These are phyloP conservation scores for Closterium sp. DNA, from an alignment of 139 green algal genomes.

Conservation along the genomic window DNA sequence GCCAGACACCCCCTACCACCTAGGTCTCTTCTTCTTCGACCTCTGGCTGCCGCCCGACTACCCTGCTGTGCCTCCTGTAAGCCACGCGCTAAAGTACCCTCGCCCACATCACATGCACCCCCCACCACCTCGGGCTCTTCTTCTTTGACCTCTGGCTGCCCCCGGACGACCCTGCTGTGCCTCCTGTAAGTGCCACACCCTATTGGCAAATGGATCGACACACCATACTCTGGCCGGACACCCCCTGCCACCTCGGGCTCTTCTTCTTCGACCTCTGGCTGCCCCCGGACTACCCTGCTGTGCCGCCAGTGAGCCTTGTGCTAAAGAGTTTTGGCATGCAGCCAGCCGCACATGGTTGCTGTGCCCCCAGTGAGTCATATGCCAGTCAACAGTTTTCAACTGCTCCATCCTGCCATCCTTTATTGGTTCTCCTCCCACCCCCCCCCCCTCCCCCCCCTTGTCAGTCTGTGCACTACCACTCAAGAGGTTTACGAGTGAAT, in stretches of 20 bases:
- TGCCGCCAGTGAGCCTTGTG: constrained; percentile 53
- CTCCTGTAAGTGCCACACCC: constrained; percentile 41
- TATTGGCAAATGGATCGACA: too few species aligned
- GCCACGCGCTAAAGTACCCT: too few species aligned
- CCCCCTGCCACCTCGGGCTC: constrained; percentile 15
- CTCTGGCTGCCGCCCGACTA: constrained; percentile 56
- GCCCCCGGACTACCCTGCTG: constrained; percentile 52
- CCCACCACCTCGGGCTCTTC: constrained; percentile 63
- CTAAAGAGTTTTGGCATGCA: too few species aligned
- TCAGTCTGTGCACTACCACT: constrained; percentile 54
- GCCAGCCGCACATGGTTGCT: too few species aligned
- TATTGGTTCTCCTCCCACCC: not conserved
- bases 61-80: constrained; percentile 51
- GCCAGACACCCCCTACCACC: constrained; percentile 60
- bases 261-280: constrained; percentile 66
- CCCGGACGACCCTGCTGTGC: constrained; percentile 48
- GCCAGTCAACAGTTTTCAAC: not conserved
- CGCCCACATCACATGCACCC: constrained; percentile 33
- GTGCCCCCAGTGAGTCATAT: too few species aligned
- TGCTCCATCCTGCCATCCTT: not conserved
- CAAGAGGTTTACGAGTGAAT: constrained; percentile 60
- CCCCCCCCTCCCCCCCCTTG: not conserved
- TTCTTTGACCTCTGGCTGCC: constrained; percentile 63
- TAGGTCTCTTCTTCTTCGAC: constrained; percentile 66
- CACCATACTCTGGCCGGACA: too few species aligned